Percentiles rank a stretch among this genome's conserved stretches.
These are phyloP conservation scores for Eutrema salsugineum DNA, from an alignment of 441 rosid species.

Conservation along the genomic window DNA sequence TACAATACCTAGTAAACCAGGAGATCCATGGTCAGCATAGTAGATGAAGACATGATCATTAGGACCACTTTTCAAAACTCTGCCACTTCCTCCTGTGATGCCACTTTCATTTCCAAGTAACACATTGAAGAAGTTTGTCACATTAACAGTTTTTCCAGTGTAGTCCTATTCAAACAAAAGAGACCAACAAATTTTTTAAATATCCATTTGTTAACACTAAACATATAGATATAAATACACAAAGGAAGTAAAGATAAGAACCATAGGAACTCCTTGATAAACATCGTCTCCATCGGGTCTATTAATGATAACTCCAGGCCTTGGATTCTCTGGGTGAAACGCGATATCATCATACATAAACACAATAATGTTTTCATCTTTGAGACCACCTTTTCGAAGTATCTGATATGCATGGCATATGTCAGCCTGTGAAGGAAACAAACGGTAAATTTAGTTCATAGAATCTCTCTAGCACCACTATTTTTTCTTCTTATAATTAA, in stretches of 20 bases:
- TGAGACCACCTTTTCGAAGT: slow-evolving; percentile 55
- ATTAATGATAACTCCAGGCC: slow-evolving; percentile 64
- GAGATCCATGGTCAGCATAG: slow-evolving; percentile 62
- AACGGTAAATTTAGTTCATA: not conserved
- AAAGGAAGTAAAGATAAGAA: slow-evolving; percentile 3
- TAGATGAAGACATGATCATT: slow-evolving; percentile 56
- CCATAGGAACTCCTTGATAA: slow-evolving; percentile 69
- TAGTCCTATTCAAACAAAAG: slow-evolving; percentile 51
- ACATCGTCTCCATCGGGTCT: slow-evolving; percentile 57
- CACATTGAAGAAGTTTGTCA: slow-evolving; percentile 45
- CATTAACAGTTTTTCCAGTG: slow-evolving; percentile 39
- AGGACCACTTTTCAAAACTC: slow-evolving; percentile 57
- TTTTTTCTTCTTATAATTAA: not conserved
- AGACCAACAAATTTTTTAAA: not conserved
- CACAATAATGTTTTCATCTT: slow-evolving; percentile 65
- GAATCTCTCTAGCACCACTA: not conserved
- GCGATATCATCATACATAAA: slow-evolving; percentile 83
- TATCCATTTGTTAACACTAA: not conserved
- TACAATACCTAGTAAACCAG: slow-evolving; percentile 45
- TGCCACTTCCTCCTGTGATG: slow-evolving; percentile 67
- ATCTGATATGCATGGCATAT: slow-evolving; percentile 73
- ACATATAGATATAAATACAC: not conserved
- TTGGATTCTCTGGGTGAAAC: slow-evolving; percentile 38
- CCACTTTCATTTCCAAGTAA: slow-evolving; percentile 61
- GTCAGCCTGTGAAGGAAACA: slow-evolving; percentile 48